Base-by-base conservation (phyloP, 495 filamentous ascomycete genomes). In the Talaromyces borbonicus region DNA sequence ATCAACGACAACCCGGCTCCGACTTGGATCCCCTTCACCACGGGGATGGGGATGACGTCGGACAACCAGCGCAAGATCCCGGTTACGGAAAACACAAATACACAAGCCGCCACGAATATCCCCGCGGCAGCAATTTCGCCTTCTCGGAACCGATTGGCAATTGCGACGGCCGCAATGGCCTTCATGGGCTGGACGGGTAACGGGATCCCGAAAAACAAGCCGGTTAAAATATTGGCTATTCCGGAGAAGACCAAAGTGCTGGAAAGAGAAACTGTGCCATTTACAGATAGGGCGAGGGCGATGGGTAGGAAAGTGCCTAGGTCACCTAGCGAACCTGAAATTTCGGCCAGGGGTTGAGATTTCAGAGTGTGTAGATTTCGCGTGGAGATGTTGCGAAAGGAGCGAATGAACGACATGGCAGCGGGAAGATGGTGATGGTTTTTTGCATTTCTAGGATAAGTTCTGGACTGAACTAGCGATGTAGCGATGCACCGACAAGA, bases 21-120 rank as follows among this genome's bases (percentile, higher is more conserved):
- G 37, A 95, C 78, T 62, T 97, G 90, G 54, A 97, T 95, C 8
- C 90, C 90, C 57, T 92, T 94, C 45, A 97, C 77, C 3, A 97
- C 80, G 3, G 88, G 86, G 14, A 85, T 74, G 1, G 90, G 90
- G 19, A 94, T 83, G 6, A 76, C 68, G n/a, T 67, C 58, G 6
- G 80, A 74, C 46, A 85, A 79, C 73, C 79, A 83, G 37, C 65
- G 67, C 6, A 95, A 65, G 8, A 89, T 62, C 9, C 90, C 83
- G 0, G 87, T 93, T 3, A 82, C 48, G 53, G 83, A 87, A 53
- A 94, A 78, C 11, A 93, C 30, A 29, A 89, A 71, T 23, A 97
- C 76, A 43, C 83, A 73, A 9, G 64, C 65, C 5, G 77, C 77
- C 18, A 92, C 85, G 32, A 87, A 81, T 43, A 89, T 68, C 4